Base-by-base conservation (phyloP, 305 asterid genomes). In the Fraxinus latifolia region DNA sequence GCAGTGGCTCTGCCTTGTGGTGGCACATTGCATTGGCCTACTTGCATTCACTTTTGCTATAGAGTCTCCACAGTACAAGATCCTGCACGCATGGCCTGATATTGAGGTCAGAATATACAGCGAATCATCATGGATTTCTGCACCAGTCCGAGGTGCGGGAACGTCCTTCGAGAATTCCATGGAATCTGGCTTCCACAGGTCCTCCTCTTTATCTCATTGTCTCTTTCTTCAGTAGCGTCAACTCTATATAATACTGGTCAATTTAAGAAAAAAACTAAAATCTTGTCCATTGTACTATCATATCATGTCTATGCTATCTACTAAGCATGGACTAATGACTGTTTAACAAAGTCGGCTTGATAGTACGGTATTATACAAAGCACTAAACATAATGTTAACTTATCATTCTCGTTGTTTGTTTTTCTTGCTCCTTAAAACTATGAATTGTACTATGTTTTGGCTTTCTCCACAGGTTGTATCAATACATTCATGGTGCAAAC, bases 111-210 rank as follows among this genome's bases (percentile, higher is more conserved):
- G 85, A 60, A 7, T 83, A 14, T 83, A 83, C 67, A 39, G 27
- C 39, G 85, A 83, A 70, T 83, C 85, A 33, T 34, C 33, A 7
- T 83, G 83, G 85, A 25, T 83, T 19, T 62, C 85, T 9, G 80
- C 85, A 0, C 23, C 32, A 1, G 71, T 83, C 15, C 23, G 4
- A 37, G 81, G 68, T 65, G 79, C 68, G 4, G 11, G 14, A 15
- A 73, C 23, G 31, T 60, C 85, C 9, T 83, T 83, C 5, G 27
- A 73, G 47, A 83, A 73, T 23, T 25, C 83, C 73, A 83, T 83
- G 9, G 44, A 74, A 73, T 78, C 80, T 37, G 85, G 85, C 25
- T 79, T 83, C 31, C 85, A 83, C 83, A 83, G 84, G 84, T 82
- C 77, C 3, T 15, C 15, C 23, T 27, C 32, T 21, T 15, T 15